phyloP scores from a whole-genome alignment of 371 early-diverging fungal species.

The Syncephalastrum racemosum region DNA sequence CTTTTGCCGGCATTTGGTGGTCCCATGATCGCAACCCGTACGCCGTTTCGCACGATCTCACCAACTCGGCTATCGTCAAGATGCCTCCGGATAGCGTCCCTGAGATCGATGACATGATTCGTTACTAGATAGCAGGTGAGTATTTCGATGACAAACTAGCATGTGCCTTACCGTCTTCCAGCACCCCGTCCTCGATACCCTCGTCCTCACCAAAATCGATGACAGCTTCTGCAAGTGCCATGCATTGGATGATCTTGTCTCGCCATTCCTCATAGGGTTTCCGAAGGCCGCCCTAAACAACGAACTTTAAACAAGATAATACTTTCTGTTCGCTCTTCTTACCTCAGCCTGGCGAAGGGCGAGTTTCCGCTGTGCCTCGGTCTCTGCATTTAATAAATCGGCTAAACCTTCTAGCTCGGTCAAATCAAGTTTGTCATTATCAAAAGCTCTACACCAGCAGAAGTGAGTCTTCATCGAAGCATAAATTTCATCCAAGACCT shows the following conservation, averaged over 20 bases:
- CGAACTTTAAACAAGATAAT: background rate
- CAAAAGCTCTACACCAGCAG: slow-evolving; percentile 60
- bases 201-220: slow-evolving; percentile 90
- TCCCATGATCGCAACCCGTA: slow-evolving; percentile 73
- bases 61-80: slow-evolving; percentile 68
- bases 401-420: slow-evolving; percentile 80
- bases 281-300: slow-evolving; percentile 61
- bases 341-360: slow-evolving; percentile 75
- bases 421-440: slow-evolving; percentile 77
- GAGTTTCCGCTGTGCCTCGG: slow-evolving; percentile 70
- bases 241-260: slow-evolving; percentile 52
- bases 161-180: slow-evolving; percentile 45
- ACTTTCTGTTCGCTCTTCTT: slow-evolving; percentile 1
- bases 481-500: slow-evolving; percentile 30
- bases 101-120: slow-evolving; percentile 16
- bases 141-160: too few species aligned
- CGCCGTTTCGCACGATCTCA: slow-evolving; percentile 73
- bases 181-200: slow-evolving; percentile 71
- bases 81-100: slow-evolving; percentile 49
- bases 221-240: slow-evolving; percentile 74
- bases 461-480: background rate
- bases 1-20: slow-evolving; percentile 88
- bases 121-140: slow-evolving; percentile 8
- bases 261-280: slow-evolving; percentile 70
- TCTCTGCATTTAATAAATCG: slow-evolving; percentile 82